These are phyloP conservation scores for Excoecaria cochinchinensis DNA, from an alignment of 345 rosid genomes.

Conservation along the genomic window DNA sequence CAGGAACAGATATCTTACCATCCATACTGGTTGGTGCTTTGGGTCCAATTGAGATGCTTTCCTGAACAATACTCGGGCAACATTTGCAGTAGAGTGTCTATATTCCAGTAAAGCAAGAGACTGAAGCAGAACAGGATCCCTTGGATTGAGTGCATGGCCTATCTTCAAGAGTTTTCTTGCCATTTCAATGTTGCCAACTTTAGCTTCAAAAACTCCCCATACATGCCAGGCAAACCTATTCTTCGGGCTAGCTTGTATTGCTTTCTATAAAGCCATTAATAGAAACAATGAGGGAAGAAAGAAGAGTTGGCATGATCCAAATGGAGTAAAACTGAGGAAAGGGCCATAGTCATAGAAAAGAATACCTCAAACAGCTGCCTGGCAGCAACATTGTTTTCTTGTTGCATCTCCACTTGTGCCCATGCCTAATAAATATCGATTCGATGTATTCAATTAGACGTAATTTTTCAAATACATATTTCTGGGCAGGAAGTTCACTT, in stretches of 20 bases:
- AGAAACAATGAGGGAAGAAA: neutral
- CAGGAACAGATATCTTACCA: slow-evolving; percentile 55
- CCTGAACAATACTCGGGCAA: slow-evolving; percentile 69
- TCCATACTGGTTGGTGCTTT: slow-evolving; percentile 92
- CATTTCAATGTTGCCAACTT: slow-evolving; percentile 58
- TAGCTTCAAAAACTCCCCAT: slow-evolving; percentile 92
- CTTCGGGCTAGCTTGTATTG: slow-evolving; percentile 93
- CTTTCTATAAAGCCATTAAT: slow-evolving; percentile 49
- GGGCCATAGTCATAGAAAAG: neutral
- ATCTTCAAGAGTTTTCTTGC: slow-evolving; percentile 88
- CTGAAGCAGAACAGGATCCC: slow-evolving; percentile 94
- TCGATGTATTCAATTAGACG: slow-evolving; percentile 16
- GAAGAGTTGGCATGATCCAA: neutral
- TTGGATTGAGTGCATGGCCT: slow-evolving; percentile 87
- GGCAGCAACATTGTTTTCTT: slow-evolving; percentile 68
- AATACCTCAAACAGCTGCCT: slow-evolving; percentile 85
- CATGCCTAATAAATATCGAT: slow-evolving; percentile 58
- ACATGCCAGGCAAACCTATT: slow-evolving; percentile 97
- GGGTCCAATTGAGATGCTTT: slow-evolving; percentile 85
- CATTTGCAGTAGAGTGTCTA: slow-evolving; percentile 72
- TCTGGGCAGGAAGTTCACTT: neutral
- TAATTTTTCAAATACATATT: neutral
- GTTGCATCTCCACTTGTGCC: slow-evolving; percentile 92
- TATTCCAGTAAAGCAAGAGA: slow-evolving; percentile 90
- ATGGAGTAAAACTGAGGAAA: neutral